Evolutionary conservation across 1,284 basidiomycete species (phyloP).

Genomic region (Athelia psychrophila): DNA sequence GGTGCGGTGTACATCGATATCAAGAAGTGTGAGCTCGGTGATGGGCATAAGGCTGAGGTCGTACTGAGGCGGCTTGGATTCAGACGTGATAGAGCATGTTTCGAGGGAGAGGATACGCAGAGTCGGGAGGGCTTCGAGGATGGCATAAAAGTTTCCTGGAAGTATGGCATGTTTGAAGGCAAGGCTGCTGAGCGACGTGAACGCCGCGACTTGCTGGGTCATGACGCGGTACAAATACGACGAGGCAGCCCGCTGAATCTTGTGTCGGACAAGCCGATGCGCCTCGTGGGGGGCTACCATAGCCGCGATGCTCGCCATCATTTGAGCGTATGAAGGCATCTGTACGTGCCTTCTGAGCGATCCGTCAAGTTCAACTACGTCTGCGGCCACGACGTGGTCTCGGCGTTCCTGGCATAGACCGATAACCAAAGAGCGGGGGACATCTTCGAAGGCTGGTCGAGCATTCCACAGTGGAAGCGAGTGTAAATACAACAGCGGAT

Average conservation of each 20-base stretch:
- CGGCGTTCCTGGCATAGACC: conserved; percentile 14
- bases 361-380: not conserved
- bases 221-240: conserved; percentile 22
- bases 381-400: conserved; percentile 7
- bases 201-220: conserved; percentile 23
- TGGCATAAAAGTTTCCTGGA: conserved; percentile 25
- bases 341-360: not conserved
- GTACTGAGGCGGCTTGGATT: not conserved
- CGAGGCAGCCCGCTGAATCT: conserved; percentile 18
- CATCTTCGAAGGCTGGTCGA: not conserved
- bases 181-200: conserved; percentile 29
- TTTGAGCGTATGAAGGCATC: not conserved
- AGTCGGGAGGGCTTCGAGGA: conserved; percentile 29
- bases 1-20: conserved; percentile 22
- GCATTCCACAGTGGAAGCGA: conserved; percentile 19
- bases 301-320: not conserved
- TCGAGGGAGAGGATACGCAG: conserved; percentile 33
- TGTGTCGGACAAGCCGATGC: not conserved
- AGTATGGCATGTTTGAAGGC: conserved; percentile 30
- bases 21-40: not conserved
- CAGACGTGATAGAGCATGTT: conserved; percentile 14
- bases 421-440: not conserved
- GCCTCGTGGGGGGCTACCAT: conserved; percentile 2
- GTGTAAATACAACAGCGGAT: conserved; percentile 22
- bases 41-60: not conserved